These are phyloP conservation scores for Solanum sejunctum DNA, from an alignment of 257 asterid genomes.

Conservation along the genomic window DNA sequence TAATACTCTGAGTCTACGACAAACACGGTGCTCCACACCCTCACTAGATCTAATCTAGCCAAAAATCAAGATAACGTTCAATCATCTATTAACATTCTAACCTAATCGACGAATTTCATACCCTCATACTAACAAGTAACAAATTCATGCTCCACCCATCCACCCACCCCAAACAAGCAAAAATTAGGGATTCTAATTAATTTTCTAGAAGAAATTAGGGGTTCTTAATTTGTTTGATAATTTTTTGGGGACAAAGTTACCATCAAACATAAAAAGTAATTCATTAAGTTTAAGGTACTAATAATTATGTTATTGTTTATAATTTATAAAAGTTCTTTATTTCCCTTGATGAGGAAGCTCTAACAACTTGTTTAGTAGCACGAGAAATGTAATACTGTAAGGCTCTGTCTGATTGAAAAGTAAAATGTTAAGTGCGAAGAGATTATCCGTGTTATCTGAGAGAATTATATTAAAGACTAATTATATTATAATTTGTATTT, in stretches of 20 bases:
- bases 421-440: no score
- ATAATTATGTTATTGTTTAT: neutral
- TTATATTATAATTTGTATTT: no score
- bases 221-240: neutral
- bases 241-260: neutral
- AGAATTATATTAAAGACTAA: no score
- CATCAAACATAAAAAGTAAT: neutral
- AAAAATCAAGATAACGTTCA: neutral
- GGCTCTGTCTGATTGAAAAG: no score
- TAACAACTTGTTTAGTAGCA: neutral
- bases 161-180: neutral
- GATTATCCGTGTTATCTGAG: no score
- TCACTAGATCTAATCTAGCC: neutral
- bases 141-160: no score
- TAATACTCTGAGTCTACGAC: neutral
- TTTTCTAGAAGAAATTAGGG: neutral
- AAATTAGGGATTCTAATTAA: neutral
- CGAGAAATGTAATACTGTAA: neutral
- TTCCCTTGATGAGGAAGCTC: neutral
- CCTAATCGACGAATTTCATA: neutral
- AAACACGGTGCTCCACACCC: no score
- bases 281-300: neutral
- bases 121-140: no score
- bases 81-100: neutral
- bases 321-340: neutral